phyloP scores from a whole-genome alignment of 352 stramenopile genomes.

The Phytophthora foliorum region DNA sequence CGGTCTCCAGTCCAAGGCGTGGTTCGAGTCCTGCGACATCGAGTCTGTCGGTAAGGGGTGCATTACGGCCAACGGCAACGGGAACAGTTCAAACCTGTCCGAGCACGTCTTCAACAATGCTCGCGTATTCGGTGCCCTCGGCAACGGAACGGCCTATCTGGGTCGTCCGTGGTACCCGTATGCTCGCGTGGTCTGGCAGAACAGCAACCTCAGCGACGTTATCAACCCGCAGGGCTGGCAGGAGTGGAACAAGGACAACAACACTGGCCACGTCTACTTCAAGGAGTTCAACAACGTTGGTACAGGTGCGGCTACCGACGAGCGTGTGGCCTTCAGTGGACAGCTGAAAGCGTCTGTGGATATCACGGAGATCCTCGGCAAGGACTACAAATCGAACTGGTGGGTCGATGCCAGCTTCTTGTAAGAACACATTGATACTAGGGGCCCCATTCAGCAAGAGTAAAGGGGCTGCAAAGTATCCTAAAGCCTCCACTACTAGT shows the following conservation, averaged over 20 bases:
- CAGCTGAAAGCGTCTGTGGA: background rate
- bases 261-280: constrained; percentile 16
- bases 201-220: constrained; percentile 15
- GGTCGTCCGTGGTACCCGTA: constrained; percentile 18
- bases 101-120: constrained; percentile 28
- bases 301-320: background rate
- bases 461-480: no score
- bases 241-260: constrained; percentile 1
- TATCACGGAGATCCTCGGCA: constrained; percentile 1
- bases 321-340: constrained; percentile 9
- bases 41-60: constrained; percentile 4
- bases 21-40: constrained; percentile 22
- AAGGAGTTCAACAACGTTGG: constrained; percentile 25
- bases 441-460: no score
- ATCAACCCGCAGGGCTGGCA: constrained; percentile 19
- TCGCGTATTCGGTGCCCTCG: constrained; percentile 7
- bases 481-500: no score
- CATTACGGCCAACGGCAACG: constrained; percentile 23
- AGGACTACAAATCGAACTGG: constrained; percentile 11
- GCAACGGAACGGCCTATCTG: constrained; percentile 4
- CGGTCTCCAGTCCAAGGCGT: constrained; percentile 15
- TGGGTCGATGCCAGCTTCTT: constrained; percentile 22
- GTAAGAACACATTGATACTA: no score
- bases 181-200: constrained; percentile 21
- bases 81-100: constrained; percentile 6